These are phyloP conservation scores for Bisporella sp. DNA, from an alignment of 2,329 filamentous ascomycete species.

Conservation along the genomic window DNA sequence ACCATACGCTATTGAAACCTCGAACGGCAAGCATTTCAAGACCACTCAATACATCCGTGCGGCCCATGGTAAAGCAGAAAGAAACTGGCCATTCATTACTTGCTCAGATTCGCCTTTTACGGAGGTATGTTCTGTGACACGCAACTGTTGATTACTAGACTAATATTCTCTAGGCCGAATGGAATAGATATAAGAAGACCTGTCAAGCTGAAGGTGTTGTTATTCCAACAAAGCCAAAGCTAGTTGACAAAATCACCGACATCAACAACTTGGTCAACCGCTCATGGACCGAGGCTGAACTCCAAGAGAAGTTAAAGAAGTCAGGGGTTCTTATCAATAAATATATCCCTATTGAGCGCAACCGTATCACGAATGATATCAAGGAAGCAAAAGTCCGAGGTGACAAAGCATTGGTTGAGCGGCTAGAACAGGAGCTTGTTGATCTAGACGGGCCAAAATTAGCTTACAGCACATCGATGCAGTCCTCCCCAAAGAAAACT, in stretches of 20 bases:
- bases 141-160: slow-evolving; percentile 1
- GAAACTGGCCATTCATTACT: slow-evolving; percentile 82
- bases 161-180: slow-evolving; percentile 53
- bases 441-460: slow-evolving; percentile 61
- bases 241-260: slow-evolving; percentile 68
- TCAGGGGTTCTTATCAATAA: slow-evolving; percentile 62
- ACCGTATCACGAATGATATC: slow-evolving; percentile 57
- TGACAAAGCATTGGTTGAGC: slow-evolving; percentile 48
- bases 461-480: slow-evolving; percentile 63
- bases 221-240: slow-evolving; percentile 63
- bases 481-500: slow-evolving; percentile 43
- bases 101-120: slow-evolving; percentile 81
- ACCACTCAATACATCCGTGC: slow-evolving; percentile 81
- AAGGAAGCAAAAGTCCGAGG: slow-evolving; percentile 59
- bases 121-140: slow-evolving; percentile 48
- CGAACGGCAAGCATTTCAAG: slow-evolving; percentile 68
- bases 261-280: slow-evolving; percentile 76
- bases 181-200: slow-evolving; percentile 71
- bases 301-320: slow-evolving; percentile 70
- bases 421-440: slow-evolving; percentile 54
- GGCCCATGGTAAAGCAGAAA: slow-evolving; percentile 75
- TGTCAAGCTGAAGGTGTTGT: slow-evolving; percentile 65
- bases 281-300: slow-evolving; percentile 74
- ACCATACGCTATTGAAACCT: slow-evolving; percentile 73
- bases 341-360: slow-evolving; percentile 60